Evolutionary conservation across 2,329 filamentous ascomycete genomes (phyloP).

Genomic region (Clonostachys byssicola): DNA sequence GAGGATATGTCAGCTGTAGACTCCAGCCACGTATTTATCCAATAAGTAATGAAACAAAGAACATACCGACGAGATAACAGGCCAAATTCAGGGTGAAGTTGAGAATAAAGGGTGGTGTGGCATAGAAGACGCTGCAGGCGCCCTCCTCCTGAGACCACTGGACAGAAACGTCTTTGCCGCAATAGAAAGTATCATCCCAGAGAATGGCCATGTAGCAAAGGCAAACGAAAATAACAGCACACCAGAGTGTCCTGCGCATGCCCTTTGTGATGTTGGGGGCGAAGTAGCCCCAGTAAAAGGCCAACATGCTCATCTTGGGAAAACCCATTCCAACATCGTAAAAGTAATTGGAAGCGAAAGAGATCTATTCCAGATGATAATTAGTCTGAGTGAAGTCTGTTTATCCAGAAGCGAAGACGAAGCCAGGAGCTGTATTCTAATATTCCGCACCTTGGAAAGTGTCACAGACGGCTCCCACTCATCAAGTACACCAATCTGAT

Average conservation of each 20-base stretch:
- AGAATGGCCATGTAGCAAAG: slow-evolving; percentile 21
- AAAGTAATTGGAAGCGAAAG: slow-evolving; percentile 27
- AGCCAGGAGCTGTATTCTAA: background rate
- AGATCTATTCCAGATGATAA: slow-evolving; percentile 13
- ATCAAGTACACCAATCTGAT: slow-evolving; percentile 21
- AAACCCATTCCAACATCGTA: slow-evolving; percentile 29
- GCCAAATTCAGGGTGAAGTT: slow-evolving; percentile 25
- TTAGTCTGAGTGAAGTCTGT: background rate
- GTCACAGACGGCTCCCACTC: slow-evolving; percentile 17
- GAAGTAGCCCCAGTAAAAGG: slow-evolving; percentile 28
- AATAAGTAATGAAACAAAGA: rapidly evolving
- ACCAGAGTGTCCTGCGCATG: slow-evolving; percentile 20
- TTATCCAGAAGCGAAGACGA: too few relatives aligned
- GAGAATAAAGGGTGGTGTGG: slow-evolving; percentile 22
- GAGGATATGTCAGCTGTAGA: background rate
- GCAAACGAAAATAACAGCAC: slow-evolving; percentile 21
- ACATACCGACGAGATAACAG: slow-evolving; percentile 21
- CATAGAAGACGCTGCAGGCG: slow-evolving; percentile 26
- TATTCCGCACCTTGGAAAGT: slow-evolving; percentile 19
- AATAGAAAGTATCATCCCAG: slow-evolving; percentile 26
- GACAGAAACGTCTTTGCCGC: slow-evolving; percentile 21
- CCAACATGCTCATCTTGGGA: slow-evolving; percentile 26
- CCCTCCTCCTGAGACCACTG: slow-evolving; percentile 28
- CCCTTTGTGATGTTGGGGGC: slow-evolving; percentile 11
- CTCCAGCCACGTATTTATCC: background rate